These are phyloP conservation scores for Coprinopsis cinerea DNA, from an alignment of 768 basidiomycete genomes.

Conservation along the genomic window DNA sequence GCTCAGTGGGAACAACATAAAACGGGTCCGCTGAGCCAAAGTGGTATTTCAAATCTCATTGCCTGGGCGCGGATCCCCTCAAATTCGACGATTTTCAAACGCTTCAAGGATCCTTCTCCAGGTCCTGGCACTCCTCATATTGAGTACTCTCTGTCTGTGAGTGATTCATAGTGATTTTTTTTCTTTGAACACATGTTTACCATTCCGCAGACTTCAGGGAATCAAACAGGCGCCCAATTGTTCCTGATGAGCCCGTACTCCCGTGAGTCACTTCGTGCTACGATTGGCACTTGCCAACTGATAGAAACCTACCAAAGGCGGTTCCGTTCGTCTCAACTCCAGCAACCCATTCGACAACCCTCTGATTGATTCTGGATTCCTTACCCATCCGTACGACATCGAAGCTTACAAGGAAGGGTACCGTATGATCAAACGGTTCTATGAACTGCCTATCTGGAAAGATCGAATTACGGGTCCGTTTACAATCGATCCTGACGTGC, in stretches of 20 bases:
- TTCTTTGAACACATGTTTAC: neutral
- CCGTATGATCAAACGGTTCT: conserved; percentile 8
- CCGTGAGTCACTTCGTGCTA: conserved; percentile 13
- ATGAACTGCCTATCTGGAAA: neutral
- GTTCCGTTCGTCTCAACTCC: conserved; percentile 10
- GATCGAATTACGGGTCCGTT: conserved; percentile 6
- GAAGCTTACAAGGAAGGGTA: conserved; percentile 9
- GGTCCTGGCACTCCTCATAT: conserved; percentile 13
- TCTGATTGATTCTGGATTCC: conserved; percentile 8
- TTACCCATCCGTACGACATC: conserved; percentile 12
- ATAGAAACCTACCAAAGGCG: conserved; percentile 1
- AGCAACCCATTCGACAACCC: conserved; percentile 12
- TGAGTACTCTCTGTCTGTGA: neutral
- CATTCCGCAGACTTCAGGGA: neutral
- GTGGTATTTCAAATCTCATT: conserved; percentile 2
- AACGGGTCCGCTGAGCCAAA: conserved; percentile 18
- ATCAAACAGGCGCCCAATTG: conserved; percentile 10
- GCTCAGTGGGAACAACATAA: conserved; percentile 15
- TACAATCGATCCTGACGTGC: conserved; percentile 8
- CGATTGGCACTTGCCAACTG: too few relatives aligned
- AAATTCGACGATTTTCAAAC: conserved; percentile 1
- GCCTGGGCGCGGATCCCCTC: conserved; percentile 9
- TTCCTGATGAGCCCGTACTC: conserved; percentile 23
- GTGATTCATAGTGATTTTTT: neutral
- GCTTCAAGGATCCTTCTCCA: conserved; percentile 10